Evolutionary conservation across 2,329 filamentous ascomycete genomes (phyloP), one percentile per base, ranked within the genome.

Genomic region (Colletotrichum scovillei): DNA sequence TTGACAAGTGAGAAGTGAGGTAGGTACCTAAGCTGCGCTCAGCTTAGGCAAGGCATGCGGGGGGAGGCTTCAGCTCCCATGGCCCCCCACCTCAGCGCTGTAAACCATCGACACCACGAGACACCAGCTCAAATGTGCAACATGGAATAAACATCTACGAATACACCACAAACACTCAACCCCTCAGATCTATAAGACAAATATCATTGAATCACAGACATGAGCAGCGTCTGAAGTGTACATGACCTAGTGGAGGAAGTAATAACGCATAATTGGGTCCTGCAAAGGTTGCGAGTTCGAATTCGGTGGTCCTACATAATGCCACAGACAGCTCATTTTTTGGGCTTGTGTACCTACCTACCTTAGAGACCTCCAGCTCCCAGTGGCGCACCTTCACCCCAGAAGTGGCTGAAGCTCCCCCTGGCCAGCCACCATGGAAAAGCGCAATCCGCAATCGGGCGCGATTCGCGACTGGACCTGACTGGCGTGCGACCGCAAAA

Each of bases 391-490:
- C 22, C 53, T 11, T 14, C 30, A 1, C 26, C 24, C 4, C 11
- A 4, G 22, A 42, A 28, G 67, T 72, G 69, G 72, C 64, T 66
- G 53, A 58, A 69, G 73, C 66, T 64, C 8, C 55, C 53, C 60
- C 28, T 42, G 16, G 30, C 22, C 16, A 32, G 7, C 38, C 14
- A 4, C 38, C 38, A 42, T 7, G 5, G 16, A 3, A 42, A 42
- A 42, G 38, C 16, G 38, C 38, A 42, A 19, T 6, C 38, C 38
- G 12, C 46, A 59, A 55, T 42, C 46, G 16, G 26, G 32, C 32
- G 35, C 62, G 57, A 22, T 12, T 19, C 42, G 42, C 42, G 7
- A 46, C 16, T 38, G 35, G 38, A 42, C 14, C 42, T 49, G 42
- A 9, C 42, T 22, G 42, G 22, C 8, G 8, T 38, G 38, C 65